Percentiles rank a stretch among this genome's conserved stretches.
phyloP scores from a whole-genome alignment of 2,329 filamentous ascomycete genomes.

The Scytalidium sp. region DNA sequence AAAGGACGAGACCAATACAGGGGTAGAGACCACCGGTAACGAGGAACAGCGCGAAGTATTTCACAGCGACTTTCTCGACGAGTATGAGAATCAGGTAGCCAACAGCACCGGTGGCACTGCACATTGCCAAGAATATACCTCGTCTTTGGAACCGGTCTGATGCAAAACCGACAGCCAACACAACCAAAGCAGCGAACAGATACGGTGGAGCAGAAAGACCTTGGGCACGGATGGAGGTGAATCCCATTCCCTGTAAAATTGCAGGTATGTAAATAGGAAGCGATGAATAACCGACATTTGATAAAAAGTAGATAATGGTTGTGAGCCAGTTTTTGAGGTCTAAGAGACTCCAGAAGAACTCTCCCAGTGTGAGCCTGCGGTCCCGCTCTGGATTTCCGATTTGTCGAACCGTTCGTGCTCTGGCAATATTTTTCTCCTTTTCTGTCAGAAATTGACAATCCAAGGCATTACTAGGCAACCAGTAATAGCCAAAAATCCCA shows the following conservation, averaged over 20 bases:
- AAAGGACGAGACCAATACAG: slow-evolving; percentile 26
- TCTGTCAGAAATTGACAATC: slow-evolving; percentile 28
- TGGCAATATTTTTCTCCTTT: slow-evolving; percentile 21
- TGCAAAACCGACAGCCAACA: slow-evolving; percentile 25
- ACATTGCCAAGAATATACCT: slow-evolving; percentile 30
- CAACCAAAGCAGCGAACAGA: slow-evolving; percentile 34
- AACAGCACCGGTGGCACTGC: slow-evolving; percentile 20
- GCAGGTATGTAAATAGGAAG: slow-evolving; percentile 24
- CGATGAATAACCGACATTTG: slow-evolving; percentile 61
- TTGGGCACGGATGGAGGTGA: slow-evolving; percentile 34
- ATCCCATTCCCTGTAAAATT: slow-evolving; percentile 38
- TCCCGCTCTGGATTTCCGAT: slow-evolving; percentile 42
- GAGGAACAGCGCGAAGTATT: slow-evolving; percentile 36
- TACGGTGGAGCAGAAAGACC: slow-evolving; percentile 40
- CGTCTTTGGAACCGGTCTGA: slow-evolving; percentile 34
- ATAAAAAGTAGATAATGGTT: slow-evolving; percentile 49
- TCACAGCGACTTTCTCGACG: slow-evolving; percentile 32
- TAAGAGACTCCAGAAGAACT: slow-evolving; percentile 40
- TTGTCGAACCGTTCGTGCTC: slow-evolving; percentile 37
- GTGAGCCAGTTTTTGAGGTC: slow-evolving; percentile 32
- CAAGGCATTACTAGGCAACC: slow-evolving; percentile 44
- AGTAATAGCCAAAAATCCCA: slow-evolving; percentile 50
- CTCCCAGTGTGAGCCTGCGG: slow-evolving; percentile 39
- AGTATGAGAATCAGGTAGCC: slow-evolving; percentile 33
- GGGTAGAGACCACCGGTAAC: slow-evolving; percentile 32